These are phyloP conservation scores for Hamamelis virginiana DNA, from an alignment of 164 flowering plant genomes.

Conservation along the genomic window DNA sequence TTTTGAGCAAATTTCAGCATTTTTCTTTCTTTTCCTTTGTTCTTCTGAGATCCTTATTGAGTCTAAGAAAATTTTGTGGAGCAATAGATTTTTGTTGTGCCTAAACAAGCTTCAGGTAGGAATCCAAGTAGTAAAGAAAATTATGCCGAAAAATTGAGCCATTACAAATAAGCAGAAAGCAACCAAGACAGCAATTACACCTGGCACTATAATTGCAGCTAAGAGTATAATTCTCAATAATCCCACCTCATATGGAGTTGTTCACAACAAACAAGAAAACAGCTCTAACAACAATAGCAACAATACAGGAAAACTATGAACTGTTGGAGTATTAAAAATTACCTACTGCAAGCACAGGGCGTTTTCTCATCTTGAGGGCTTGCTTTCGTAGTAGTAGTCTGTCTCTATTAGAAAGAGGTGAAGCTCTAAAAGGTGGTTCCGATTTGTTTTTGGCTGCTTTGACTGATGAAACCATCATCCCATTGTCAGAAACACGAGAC, in stretches of 20 bases:
- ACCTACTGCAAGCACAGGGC: constrained; percentile 91
- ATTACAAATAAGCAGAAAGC: neutral
- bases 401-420: constrained; percentile 73
- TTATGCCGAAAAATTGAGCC: neutral
- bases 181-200: neutral
- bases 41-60: too few relatives aligned
- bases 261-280: neutral
- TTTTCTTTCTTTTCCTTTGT: too few relatives aligned
- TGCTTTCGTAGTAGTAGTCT: constrained; percentile 84
- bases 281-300: neutral
- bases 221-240: neutral
- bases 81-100: neutral
- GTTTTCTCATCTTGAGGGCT: constrained; percentile 75
- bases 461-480: constrained; percentile 17
- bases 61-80: neutral
- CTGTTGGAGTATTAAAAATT: constrained; percentile 14
- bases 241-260: neutral
- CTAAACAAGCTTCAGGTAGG: neutral
- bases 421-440: constrained; percentile 22
- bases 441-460: constrained; percentile 8
- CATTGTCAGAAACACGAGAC: constrained; percentile 13
- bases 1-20: too few relatives aligned
- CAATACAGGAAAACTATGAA: neutral
- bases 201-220: neutral
- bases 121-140: neutral